Evolutionary conservation across 805 yeast species (phyloP).

Genomic region (Starmerella sirachaensis): DNA sequence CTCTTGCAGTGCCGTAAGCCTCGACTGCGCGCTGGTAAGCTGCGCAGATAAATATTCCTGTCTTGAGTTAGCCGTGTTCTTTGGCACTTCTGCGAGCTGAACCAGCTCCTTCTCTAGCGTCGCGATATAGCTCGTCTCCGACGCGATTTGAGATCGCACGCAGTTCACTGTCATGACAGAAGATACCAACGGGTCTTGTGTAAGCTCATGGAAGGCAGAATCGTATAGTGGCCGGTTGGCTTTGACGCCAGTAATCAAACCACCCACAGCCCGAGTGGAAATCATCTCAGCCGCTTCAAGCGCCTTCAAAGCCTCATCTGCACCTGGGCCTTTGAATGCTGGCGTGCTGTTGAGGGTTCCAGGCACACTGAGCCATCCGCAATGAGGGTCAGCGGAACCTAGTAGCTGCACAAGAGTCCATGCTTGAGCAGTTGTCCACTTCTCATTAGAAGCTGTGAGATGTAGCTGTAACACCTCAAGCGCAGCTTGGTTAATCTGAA

Average conservation of each 20-base stretch:
- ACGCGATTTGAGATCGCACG: conserved; percentile 39
- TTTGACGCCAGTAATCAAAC: conserved; percentile 49
- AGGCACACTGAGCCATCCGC: conserved; percentile 18
- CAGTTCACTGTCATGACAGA: conserved; percentile 55
- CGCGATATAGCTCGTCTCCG: conserved; percentile 51
- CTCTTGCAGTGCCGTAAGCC: conserved; percentile 2
- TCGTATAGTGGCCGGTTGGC: conserved; percentile 79
- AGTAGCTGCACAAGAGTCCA: conserved; percentile 70
- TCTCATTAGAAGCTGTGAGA: conserved; percentile 31
- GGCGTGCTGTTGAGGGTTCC: conserved; percentile 24
- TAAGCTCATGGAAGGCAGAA: conserved; percentile 64
- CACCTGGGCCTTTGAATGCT: conserved; percentile 34
- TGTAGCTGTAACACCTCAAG: conserved; percentile 81
- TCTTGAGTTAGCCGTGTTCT: no score
- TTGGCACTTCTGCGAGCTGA: conserved; percentile 26
- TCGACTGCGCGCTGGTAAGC: conserved; percentile 30
- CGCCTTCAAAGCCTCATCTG: conserved; percentile 39
- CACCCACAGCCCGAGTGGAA: conserved; percentile 60
- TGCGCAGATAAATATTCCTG: conserved; percentile 5
- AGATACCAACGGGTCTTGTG: conserved; percentile 43
- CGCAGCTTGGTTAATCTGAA: conserved; percentile 73
- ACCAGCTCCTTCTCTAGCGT: conserved; percentile 61
- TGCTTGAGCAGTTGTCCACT: conserved; percentile 68
- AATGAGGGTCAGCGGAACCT: conserved; percentile 15
- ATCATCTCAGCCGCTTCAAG: conserved; percentile 74